Evolutionary conservation across 441 rosid genomes (phyloP).

Genomic region (Omphalea diandra): DNA sequence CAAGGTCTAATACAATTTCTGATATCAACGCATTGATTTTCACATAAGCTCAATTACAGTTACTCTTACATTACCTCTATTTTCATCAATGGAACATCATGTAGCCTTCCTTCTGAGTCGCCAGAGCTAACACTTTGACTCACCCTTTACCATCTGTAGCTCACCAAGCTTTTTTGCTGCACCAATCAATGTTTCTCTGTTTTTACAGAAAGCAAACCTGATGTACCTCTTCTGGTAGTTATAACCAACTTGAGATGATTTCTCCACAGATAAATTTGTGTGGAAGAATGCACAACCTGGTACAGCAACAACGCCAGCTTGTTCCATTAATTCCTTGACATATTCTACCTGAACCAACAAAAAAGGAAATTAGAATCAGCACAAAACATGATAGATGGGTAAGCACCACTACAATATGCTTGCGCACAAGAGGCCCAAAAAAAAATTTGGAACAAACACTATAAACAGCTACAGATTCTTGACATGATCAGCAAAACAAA

Average conservation of each 20-base stretch:
- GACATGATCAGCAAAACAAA: neutral
- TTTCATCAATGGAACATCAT: neutral
- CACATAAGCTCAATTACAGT: neutral
- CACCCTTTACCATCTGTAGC: conserved; percentile 23
- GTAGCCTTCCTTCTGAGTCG: conserved; percentile 7
- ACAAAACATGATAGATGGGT: neutral
- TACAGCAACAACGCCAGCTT: conserved; percentile 62
- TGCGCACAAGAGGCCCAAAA: neutral
- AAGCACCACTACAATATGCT: neutral
- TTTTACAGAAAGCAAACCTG: conserved; percentile 66
- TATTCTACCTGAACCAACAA: conserved; percentile 46
- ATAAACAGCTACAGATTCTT: neutral
- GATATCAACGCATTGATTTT: neutral
- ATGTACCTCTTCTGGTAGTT: conserved; percentile 40
- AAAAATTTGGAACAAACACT: neutral
- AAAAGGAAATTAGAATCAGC: neutral
- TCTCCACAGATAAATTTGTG: conserved; percentile 20
- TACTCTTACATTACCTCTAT: neutral
- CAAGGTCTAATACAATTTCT: neutral
- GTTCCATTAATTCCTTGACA: conserved; percentile 45
- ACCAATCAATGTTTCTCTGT: conserved; percentile 42
- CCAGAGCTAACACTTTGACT: conserved; percentile 20
- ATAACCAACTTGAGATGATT: conserved; percentile 8
- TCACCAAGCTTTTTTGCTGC: conserved; percentile 43
- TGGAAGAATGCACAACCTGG: conserved; percentile 63